These are phyloP conservation scores for Huntiella bhutanensis DNA, from an alignment of 2,329 filamentous ascomycete species.

Conservation along the genomic window DNA sequence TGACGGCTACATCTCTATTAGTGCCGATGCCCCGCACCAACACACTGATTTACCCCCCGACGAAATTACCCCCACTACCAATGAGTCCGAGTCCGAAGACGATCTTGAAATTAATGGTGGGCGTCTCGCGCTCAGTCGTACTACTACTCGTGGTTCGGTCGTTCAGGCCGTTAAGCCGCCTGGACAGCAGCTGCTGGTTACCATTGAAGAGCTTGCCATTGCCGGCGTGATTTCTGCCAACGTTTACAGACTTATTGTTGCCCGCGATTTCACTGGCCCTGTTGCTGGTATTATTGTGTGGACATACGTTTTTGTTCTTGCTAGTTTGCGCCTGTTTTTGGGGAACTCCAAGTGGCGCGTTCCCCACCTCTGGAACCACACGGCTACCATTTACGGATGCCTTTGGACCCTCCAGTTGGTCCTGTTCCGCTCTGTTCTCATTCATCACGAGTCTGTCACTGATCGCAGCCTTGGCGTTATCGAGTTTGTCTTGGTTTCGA, in stretches of 20 bases:
- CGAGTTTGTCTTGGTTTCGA: conserved; percentile 55
- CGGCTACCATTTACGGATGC: conserved; percentile 59
- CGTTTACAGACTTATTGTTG: conserved; percentile 39
- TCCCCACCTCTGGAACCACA: conserved; percentile 79
- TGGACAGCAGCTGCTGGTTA: conserved; percentile 49
- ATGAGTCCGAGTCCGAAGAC: conserved; percentile 38
- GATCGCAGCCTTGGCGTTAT: conserved; percentile 46
- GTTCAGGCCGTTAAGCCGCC: conserved; percentile 59
- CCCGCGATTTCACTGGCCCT: conserved; percentile 31
- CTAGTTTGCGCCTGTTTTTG: conserved; percentile 50
- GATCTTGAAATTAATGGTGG: conserved; percentile 37
- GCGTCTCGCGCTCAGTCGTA: conserved; percentile 38
- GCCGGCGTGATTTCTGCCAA: conserved; percentile 53
- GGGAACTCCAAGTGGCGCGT: conserved; percentile 46
- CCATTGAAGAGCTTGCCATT: conserved; percentile 59
- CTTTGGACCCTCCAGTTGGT: conserved; percentile 64
- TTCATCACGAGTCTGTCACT: conserved; percentile 50
- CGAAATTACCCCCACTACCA: conserved; percentile 20
- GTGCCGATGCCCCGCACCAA: conserved; percentile 17
- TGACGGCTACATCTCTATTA: conserved; percentile 8
- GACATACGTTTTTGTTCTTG: conserved; percentile 62
- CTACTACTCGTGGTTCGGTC: conserved; percentile 41
- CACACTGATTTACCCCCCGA: conserved; percentile 35
- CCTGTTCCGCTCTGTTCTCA: conserved; percentile 67
- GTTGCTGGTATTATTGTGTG: conserved; percentile 54